Percentiles rank a stretch among this genome's conserved stretches.
Conservation (phyloP, 306 rosid species). For the Cicer arietinum region DNA sequence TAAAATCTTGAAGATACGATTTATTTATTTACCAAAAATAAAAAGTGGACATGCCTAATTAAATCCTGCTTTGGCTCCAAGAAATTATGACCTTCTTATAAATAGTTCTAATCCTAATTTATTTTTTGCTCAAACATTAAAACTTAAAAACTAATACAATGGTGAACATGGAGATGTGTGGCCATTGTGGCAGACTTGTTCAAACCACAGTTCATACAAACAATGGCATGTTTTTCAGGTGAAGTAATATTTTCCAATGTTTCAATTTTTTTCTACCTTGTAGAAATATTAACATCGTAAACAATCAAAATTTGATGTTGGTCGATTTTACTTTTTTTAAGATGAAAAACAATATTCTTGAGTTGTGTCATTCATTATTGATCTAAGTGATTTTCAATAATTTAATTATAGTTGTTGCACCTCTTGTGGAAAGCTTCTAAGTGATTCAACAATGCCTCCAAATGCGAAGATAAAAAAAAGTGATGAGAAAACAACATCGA, state of each 20-base stretch:
- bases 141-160: not conserved
- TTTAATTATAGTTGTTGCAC: slow-evolving; percentile 33
- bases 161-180: slow-evolving; percentile 29
- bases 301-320: not conserved
- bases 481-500: not conserved
- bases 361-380: not conserved
- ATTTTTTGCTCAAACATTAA: too few species aligned
- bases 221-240: slow-evolving; percentile 3
- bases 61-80: not conserved
- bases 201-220: not conserved
- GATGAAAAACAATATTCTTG: not conserved
- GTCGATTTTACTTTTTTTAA: too few species aligned
- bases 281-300: too few species aligned
- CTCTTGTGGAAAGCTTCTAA: slow-evolving; percentile 41
- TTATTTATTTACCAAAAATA: not conserved
- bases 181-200: slow-evolving; percentile 26
- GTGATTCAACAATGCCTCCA: not conserved
- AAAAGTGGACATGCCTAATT: not conserved
- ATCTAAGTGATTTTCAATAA: not conserved
- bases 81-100: not conserved
- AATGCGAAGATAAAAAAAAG: not conserved
- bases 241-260: not conserved
- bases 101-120: too few species aligned
- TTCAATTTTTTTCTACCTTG: too few species aligned
- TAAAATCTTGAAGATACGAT: too few species aligned